Conservation (phyloP, 176 grass and related monocot species). For the Carex littledalei region DNA sequence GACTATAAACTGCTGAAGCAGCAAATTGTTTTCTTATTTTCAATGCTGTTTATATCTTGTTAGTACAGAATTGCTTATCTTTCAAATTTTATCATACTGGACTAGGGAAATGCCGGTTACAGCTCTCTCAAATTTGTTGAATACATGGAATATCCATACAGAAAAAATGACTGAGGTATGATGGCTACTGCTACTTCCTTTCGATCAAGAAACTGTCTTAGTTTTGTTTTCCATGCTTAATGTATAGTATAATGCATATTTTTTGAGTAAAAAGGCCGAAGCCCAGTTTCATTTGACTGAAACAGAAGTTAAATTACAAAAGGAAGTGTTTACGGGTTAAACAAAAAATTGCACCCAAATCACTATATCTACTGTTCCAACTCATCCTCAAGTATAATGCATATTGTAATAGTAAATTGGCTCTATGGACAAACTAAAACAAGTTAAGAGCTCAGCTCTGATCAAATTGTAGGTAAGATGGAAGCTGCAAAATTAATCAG, state of each 20-base stretch:
- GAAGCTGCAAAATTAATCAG: background rate
- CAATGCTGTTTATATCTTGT: background rate
- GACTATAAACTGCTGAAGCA: background rate
- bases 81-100: slow-evolving; percentile 31
- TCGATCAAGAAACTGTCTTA: background rate
- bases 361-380: too few species aligned
- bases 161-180: slow-evolving; percentile 67
- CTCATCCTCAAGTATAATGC: background rate
- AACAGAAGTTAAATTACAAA: too few species aligned
- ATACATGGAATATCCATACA: slow-evolving; percentile 56
- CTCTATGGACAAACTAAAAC: background rate
- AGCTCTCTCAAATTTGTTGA: slow-evolving; percentile 51
- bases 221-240: background rate
- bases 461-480: background rate
- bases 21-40: background rate
- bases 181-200: background rate
- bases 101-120: slow-evolving; percentile 58
- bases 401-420: background rate
- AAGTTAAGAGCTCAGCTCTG: background rate
- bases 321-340: too few species aligned
- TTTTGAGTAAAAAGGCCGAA: too few species aligned
- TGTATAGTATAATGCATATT: background rate
- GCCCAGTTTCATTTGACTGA: too few species aligned
- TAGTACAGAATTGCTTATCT: slow-evolving; percentile 11
- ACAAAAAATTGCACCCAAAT: too few species aligned